phyloP scores from a whole-genome alignment of 2,329 filamentous ascomycete genomes.

The Tothia fuscella region DNA sequence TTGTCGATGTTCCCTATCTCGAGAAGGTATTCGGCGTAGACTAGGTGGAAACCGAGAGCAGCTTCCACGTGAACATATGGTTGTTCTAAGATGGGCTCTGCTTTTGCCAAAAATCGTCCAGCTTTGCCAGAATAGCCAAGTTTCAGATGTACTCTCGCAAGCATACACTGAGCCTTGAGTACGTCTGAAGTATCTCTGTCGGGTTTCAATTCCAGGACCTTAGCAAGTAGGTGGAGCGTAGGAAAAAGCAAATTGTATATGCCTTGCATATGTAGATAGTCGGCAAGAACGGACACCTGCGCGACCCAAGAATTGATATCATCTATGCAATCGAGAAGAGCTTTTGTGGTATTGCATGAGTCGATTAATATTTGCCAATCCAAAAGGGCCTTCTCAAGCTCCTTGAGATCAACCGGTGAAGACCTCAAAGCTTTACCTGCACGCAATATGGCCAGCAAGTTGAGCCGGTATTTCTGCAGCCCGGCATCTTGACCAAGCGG shows the following conservation, averaged over 20 bases:
- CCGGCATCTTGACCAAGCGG: constrained; percentile 10
- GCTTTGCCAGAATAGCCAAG: constrained; percentile 51
- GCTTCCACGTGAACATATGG: constrained; percentile 31
- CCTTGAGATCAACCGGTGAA: constrained; percentile 15
- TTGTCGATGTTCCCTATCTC: constrained; percentile 53
- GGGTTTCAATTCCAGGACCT: constrained; percentile 34
- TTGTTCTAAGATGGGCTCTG: constrained; percentile 37
- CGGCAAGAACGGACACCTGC: constrained; percentile 41
- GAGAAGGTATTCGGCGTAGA: constrained; percentile 62
- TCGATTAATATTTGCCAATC: constrained; percentile 28
- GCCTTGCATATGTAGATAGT: constrained; percentile 47
- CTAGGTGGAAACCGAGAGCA: constrained; percentile 51
- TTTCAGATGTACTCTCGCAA: constrained; percentile 44
- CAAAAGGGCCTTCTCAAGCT: constrained; percentile 21
- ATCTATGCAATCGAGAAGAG: constrained; percentile 35
- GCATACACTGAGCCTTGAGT: constrained; percentile 30
- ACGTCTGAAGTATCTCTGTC: constrained; percentile 25
- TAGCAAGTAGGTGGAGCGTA: constrained; percentile 37
- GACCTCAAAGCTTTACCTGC: constrained; percentile 34
- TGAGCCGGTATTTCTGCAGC: constrained; percentile 21
- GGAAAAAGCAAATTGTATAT: constrained; percentile 37
- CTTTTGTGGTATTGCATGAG: constrained; percentile 20
- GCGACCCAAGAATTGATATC: constrained; percentile 36
- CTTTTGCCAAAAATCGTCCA: constrained; percentile 44
- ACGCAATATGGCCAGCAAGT: constrained; percentile 23